phyloP scores from a whole-genome alignment of 2,329 filamentous ascomycete genomes.

The Colletotrichum sidae region DNA sequence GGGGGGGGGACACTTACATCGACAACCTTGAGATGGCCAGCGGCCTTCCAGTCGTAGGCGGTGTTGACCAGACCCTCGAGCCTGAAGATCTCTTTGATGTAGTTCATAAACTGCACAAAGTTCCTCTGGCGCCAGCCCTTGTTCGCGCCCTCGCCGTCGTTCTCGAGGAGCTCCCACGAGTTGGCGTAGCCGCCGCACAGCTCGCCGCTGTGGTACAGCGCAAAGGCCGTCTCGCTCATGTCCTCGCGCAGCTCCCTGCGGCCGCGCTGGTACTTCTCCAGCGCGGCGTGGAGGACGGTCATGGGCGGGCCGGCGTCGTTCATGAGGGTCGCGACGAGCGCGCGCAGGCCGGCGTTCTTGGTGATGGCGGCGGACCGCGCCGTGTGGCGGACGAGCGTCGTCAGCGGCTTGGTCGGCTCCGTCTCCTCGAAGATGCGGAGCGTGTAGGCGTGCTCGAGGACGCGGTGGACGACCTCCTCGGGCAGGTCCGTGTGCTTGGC shows the following conservation, averaged over 20 bases:
- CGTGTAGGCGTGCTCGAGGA: slow-evolving; percentile 53
- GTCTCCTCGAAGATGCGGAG: slow-evolving; percentile 51
- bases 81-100: slow-evolving; percentile 53
- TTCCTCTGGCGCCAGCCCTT: slow-evolving; percentile 53
- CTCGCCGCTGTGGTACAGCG: slow-evolving; percentile 48
- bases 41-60: slow-evolving; percentile 50
- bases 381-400: slow-evolving; percentile 48
- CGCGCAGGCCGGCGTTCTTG: slow-evolving; percentile 46
- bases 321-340: slow-evolving; percentile 51
- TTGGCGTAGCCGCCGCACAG: slow-evolving; percentile 45
- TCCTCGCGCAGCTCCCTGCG: slow-evolving; percentile 47
- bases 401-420: slow-evolving; percentile 31
- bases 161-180: slow-evolving; percentile 54
- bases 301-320: slow-evolving; percentile 52
- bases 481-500: slow-evolving; percentile 51
- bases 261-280: slow-evolving; percentile 47
- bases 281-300: slow-evolving; percentile 48
- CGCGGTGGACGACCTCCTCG: slow-evolving; percentile 50
- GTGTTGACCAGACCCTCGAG: slow-evolving; percentile 48
- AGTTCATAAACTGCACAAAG: slow-evolving; percentile 54
- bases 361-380: slow-evolving; percentile 53
- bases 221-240: slow-evolving; percentile 51
- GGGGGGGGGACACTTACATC: slow-evolving; percentile 54
- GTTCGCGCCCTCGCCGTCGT: slow-evolving; percentile 51
- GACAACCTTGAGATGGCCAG: slow-evolving; percentile 51